Evolutionary conservation across 371 early-diverging fungal genomes (phyloP), one percentile per base, ranked within the genome.

Genomic region (Mortierella sp.): DNA sequence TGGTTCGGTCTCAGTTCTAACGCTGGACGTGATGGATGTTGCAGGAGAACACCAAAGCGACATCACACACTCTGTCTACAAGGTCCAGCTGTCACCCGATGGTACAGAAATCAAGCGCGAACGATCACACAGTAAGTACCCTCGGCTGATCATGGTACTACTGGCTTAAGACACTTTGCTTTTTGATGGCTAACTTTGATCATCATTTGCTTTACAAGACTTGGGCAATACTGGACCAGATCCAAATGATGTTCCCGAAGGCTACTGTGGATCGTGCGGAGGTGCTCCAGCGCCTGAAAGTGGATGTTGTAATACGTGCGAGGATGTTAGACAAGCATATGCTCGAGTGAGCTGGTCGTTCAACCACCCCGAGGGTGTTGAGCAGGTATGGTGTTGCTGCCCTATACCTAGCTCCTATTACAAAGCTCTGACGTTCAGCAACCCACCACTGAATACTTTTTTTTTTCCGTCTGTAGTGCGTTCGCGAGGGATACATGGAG

Each of bases 251-350:
- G 62, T 71, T 9, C 86, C 81, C 34, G 79, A 88, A 24, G 69
- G 82, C 49, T 88, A 93, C 71, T 97, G 98, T 78, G 97, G 99
- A 5, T 83, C 85, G 59, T 97, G 98, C 79, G 98, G 94, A 68
- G 95, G 95, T 41, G 96, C 91, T 2, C 56, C 55, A 3, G 60
- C 59, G 19, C 85, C 93, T 0, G 83, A 69, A n/a, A 84, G 82
- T 57, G 92, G 92, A 25, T 98, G 99, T 84, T 98, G 99, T 81
- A 94, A 96, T 73, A 93, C 95, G 0, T 98, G 99, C 78, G 94
- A 94, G 37, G 95, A 94, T 16, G 95, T 98, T 19, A 87, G 91
- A 34, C 85, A 90, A 64, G 96, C 97, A 0, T 97, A 98, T 72
- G 82, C 78, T 2, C 84, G 83, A 22, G 79, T 79, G 41, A 94